These are phyloP conservation scores for Solanum lycopersicoides DNA, from an alignment of 257 asterid species.

Conservation along the genomic window DNA sequence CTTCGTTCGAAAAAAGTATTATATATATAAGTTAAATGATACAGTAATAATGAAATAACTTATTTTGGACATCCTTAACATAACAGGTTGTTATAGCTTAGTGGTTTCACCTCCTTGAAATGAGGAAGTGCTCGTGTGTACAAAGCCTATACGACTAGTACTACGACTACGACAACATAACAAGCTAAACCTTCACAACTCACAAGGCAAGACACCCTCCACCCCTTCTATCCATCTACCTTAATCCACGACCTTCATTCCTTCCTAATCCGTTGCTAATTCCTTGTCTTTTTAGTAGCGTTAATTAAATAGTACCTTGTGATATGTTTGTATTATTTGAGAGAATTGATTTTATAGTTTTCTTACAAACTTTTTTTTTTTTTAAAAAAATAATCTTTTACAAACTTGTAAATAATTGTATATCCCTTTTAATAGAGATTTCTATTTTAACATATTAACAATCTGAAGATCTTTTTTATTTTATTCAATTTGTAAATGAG, in stretches of 20 bases:
- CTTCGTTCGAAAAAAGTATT: no score
- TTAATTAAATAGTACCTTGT: neutral
- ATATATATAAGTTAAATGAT: no score
- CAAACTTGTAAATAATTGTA: neutral
- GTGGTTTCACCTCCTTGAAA: no score
- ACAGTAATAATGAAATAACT: fast-evolving
- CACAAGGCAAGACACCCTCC: neutral
- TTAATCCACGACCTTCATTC: neutral
- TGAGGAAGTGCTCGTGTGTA: no score
- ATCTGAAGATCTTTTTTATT: neutral
- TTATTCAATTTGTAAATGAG: neutral
- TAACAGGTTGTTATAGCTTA: no score
- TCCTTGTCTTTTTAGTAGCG: neutral
- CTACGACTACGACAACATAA: neutral
- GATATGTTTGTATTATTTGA: neutral
- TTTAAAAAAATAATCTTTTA: neutral
- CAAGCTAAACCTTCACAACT: neutral
- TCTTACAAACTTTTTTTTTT: neutral
- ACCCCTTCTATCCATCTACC: neutral
- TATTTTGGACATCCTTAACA: no score
- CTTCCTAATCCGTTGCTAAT: neutral
- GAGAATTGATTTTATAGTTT: neutral
- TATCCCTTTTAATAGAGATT: neutral
- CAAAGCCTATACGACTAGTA: neutral
- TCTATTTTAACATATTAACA: neutral